Base-by-base conservation (phyloP, 2,329 filamentous ascomycete species). In the Alternaria solani region DNA sequence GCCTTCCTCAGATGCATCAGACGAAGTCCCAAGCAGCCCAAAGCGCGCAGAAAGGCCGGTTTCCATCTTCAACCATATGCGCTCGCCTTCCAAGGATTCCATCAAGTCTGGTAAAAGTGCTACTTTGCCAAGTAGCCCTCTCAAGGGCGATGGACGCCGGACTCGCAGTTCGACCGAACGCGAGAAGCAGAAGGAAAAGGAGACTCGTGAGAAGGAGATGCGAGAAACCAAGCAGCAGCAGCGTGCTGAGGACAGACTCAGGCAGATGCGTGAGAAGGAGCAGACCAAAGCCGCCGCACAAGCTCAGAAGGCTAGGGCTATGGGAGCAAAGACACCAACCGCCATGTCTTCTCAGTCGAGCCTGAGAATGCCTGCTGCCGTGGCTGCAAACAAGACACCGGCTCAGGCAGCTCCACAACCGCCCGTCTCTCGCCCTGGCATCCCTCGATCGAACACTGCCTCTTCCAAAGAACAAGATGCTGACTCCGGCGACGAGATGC, bases 181-280 rank as follows among this genome's bases (percentile, higher is more conserved):
- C 57, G 85, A 89, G 67, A 91, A 88, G 71, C 72, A 77, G 26
- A 77, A 76, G 53, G 86, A 88, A 36, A 86, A 84, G 49, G 87
- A 90, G 38, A 85, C 85, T 16, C 86, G 84, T 39, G 87, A 91
- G 57, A 84, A 82, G 64, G 84, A 86, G 43, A 76, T 79, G 12
- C 83, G 82, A 62, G 83, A 86, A 48, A 77, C 80, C 7, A 90
- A 88, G 72, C 88, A 91, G 65, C 84, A 87, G 44, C 85, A 86
- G 66, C 84, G 84, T 25, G 82, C 87, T 66, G 85, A 84, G 16
- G 88, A 89, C 23, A 89, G 88, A 71, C 81, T 91, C 3, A 88
- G 91, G 65, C 91, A 89, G 70, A 87, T 85, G 43, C 86, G 90
- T 8, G 86, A 89, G 67, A 89, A 90, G 76, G 89, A 92, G 72